A percentile compares a stretch with the other conserved stretches of the same genome.
These are phyloP conservation scores for Quercus berberidifolia DNA, from an alignment of 306 rosid genomes.

Conservation along the genomic window DNA sequence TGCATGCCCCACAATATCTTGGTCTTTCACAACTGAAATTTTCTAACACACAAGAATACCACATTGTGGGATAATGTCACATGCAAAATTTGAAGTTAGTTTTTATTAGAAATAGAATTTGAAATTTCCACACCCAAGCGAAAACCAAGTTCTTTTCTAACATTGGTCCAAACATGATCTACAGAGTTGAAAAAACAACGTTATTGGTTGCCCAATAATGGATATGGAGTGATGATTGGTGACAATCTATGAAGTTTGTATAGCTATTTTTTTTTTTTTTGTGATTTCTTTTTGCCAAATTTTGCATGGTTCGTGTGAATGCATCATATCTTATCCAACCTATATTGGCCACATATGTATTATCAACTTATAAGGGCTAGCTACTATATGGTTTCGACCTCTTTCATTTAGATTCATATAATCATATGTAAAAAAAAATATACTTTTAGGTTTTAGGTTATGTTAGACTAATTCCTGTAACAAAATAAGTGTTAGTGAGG, in stretches of 20 bases:
- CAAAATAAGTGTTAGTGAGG: too few relatives aligned
- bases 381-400: neutral
- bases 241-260: neutral
- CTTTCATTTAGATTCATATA: neutral
- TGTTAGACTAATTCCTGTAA: too few relatives aligned
- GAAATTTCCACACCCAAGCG: neutral
- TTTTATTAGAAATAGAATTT: neutral
- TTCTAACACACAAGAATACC: constrained; percentile 5
- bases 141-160: constrained; percentile 1
- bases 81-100: neutral
- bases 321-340: constrained; percentile 16
- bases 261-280: too few relatives aligned
- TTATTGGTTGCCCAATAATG: neutral
- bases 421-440: neutral
- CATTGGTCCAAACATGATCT: constrained; percentile 3
- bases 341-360: constrained; percentile 21
- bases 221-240: neutral
- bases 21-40: constrained; percentile 5
- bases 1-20: constrained; percentile 17
- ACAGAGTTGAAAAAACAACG: neutral
- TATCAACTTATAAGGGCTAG: constrained; percentile 1
- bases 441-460: too few relatives aligned
- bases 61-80: neutral
- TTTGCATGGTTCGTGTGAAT: neutral
- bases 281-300: neutral